phyloP scores from a whole-genome alignment of 352 stramenopile genomes.

The Phytopythium sindhum region DNA sequence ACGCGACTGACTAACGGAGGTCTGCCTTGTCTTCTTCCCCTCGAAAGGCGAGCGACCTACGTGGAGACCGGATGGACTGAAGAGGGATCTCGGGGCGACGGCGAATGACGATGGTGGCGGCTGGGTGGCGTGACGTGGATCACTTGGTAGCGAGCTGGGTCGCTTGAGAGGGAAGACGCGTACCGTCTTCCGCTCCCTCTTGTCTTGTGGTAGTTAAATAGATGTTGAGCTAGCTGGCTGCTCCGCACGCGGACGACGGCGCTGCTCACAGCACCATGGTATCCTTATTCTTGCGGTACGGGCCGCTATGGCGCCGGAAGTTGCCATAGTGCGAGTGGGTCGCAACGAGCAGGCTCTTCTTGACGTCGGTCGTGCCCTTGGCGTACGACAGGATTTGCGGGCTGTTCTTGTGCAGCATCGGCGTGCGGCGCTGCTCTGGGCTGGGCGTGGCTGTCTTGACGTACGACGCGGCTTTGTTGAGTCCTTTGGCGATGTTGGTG shows the following conservation, averaged over 20 bases:
- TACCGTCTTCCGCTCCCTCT: neutral
- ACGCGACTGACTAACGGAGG: neutral
- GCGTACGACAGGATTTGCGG: slow-evolving; percentile 36
- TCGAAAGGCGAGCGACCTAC: neutral
- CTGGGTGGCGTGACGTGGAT: neutral
- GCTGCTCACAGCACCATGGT: slow-evolving; percentile 30
- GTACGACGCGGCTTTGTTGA: slow-evolving; percentile 34
- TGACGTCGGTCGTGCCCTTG: slow-evolving; percentile 28
- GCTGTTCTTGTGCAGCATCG: slow-evolving; percentile 26
- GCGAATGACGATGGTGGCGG: neutral
- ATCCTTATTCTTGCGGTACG: slow-evolving; percentile 44
- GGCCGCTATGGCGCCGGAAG: slow-evolving; percentile 50
- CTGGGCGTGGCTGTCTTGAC: slow-evolving; percentile 16
- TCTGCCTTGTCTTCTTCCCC: neutral
- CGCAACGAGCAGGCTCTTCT: slow-evolving; percentile 32
- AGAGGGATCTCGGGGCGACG: neutral
- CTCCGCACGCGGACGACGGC: neutral
- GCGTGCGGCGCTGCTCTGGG: slow-evolving; percentile 19
- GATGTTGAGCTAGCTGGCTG: neutral
- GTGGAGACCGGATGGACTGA: neutral
- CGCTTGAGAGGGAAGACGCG: neutral
- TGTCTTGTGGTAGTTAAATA: slow-evolving; percentile 10
- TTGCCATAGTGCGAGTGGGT: slow-evolving; percentile 44
- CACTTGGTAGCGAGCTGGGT: slow-evolving; percentile 2
- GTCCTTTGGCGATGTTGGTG: slow-evolving; percentile 22